phyloP scores from a whole-genome alignment of 2,329 filamentous ascomycete species.

The Cladosporium austrohemisphaericum region DNA sequence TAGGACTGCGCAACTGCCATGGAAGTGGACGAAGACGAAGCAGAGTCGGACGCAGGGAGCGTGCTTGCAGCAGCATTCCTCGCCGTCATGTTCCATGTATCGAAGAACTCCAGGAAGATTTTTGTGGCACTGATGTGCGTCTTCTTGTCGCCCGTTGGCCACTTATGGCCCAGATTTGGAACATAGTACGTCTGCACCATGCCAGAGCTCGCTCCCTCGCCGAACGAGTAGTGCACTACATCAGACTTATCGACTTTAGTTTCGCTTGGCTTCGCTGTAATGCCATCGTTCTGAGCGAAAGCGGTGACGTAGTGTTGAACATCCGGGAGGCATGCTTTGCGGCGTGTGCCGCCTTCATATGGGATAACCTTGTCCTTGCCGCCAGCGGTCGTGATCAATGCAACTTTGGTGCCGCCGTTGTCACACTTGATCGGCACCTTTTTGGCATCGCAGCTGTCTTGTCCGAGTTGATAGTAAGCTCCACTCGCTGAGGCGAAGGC shows the following conservation, averaged over 20 bases:
- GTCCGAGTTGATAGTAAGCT: slow-evolving; percentile 39
- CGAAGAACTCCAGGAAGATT: slow-evolving; percentile 24
- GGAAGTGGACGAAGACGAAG: no score
- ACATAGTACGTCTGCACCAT: slow-evolving; percentile 36
- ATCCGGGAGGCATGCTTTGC: slow-evolving; percentile 25
- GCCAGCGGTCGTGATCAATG: slow-evolving; percentile 44
- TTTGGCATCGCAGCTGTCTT: slow-evolving; percentile 17
- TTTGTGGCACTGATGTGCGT: slow-evolving; percentile 24
- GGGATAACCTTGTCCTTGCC: slow-evolving; percentile 38
- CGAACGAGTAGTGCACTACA: slow-evolving; percentile 24
- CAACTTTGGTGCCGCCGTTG: slow-evolving; percentile 29
- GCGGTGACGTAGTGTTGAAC: slow-evolving; percentile 34
- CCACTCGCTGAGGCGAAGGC: slow-evolving; percentile 48
- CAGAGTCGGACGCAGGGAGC: not conserved
- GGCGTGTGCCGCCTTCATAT: slow-evolving; percentile 37
- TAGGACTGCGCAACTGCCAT: no score
- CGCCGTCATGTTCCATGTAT: slow-evolving; percentile 20
- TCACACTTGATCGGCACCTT: slow-evolving; percentile 24
- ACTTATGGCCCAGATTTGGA: slow-evolving; percentile 36
- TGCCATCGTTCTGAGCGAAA: slow-evolving; percentile 35
- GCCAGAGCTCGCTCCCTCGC: slow-evolving; percentile 30
- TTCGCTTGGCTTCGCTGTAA: slow-evolving; percentile 25
- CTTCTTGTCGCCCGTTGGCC: slow-evolving; percentile 29
- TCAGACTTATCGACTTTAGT: slow-evolving; percentile 24
- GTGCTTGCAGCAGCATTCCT: not conserved